These are phyloP conservation scores for Penicillium paradoxum DNA, from an alignment of 495 filamentous ascomycete species.

Conservation along the genomic window DNA sequence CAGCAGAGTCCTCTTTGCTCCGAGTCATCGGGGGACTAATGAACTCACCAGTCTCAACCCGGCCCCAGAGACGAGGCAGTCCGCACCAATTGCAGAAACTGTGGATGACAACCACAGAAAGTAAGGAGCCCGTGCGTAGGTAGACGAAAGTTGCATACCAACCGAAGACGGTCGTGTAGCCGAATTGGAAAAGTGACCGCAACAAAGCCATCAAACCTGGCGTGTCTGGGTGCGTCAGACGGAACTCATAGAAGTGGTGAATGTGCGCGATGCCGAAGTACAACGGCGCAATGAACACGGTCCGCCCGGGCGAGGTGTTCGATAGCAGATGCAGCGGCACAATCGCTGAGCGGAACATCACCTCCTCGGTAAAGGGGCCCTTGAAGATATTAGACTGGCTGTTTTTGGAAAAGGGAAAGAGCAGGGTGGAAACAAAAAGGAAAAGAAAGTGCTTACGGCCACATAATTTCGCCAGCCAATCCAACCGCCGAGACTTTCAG, in stretches of 20 bases:
- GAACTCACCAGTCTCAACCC: constrained; percentile 48
- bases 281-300: constrained; percentile 76
- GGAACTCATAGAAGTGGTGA: constrained; percentile 95
- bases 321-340: constrained; percentile 79
- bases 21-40: constrained; percentile 28
- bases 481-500: constrained; percentile 52
- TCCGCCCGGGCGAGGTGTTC: constrained; percentile 48
- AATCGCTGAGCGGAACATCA: constrained; percentile 83
- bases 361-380: constrained; percentile 88
- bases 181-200: constrained; percentile 76
- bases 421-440: too few relatives aligned
- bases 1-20: constrained; percentile 40
- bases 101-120: constrained; percentile 69
- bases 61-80: constrained; percentile 80
- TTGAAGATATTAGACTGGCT: constrained; percentile 21
- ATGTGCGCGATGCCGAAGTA: constrained; percentile 94
- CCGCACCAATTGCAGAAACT: constrained; percentile 92
- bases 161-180: constrained; percentile 91
- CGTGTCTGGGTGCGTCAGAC: constrained; percentile 69
- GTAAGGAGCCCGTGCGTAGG: constrained; percentile 74
- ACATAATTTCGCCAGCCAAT: constrained; percentile 63
- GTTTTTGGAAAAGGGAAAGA: too few relatives aligned
- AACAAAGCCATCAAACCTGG: constrained; percentile 54
- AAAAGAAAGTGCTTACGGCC: constrained; percentile 49
- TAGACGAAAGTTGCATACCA: constrained; percentile 91